Percentiles rank a stretch among this genome's conserved stretches.
Evolutionary conservation across 306 rosid genomes (phyloP).

Genomic region (Prinsepia uniflora): DNA sequence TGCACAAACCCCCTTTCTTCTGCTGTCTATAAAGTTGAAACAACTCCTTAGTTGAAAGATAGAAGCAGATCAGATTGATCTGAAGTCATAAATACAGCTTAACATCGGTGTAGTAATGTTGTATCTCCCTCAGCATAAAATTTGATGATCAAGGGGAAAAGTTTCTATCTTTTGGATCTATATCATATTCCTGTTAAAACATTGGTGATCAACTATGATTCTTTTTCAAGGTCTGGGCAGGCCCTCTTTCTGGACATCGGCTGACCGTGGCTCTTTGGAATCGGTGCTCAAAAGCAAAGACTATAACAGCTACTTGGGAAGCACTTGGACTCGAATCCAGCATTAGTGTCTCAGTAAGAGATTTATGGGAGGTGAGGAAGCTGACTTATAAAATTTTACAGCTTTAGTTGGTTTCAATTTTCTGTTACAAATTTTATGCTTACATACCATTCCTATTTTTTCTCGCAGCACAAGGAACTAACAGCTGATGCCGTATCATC

Average conservation of each 20-base stretch:
- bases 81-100: background rate
- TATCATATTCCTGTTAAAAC: background rate
- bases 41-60: background rate
- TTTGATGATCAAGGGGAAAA: background rate
- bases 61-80: background rate
- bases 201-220: conserved; percentile 14
- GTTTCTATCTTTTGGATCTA: background rate
- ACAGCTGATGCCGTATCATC: conserved; percentile 47
- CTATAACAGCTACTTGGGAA: conserved; percentile 62
- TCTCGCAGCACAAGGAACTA: conserved; percentile 62
- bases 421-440: background rate
- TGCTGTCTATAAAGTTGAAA: background rate
- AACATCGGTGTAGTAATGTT: background rate
- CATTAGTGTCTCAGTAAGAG: conserved; percentile 58
- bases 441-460: conserved; percentile 12
- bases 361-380: conserved; percentile 81
- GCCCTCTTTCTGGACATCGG: conserved; percentile 73
- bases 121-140: background rate
- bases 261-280: conserved; percentile 83
- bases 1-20: background rate
- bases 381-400: conserved; percentile 8
- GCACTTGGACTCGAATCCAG: conserved; percentile 63
- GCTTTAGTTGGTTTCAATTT: background rate
- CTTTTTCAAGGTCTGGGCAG: conserved; percentile 85
- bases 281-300: conserved; percentile 54